Conservation (phyloP, 495 filamentous ascomycete species). For the Hypoxylon intermedium region DNA sequence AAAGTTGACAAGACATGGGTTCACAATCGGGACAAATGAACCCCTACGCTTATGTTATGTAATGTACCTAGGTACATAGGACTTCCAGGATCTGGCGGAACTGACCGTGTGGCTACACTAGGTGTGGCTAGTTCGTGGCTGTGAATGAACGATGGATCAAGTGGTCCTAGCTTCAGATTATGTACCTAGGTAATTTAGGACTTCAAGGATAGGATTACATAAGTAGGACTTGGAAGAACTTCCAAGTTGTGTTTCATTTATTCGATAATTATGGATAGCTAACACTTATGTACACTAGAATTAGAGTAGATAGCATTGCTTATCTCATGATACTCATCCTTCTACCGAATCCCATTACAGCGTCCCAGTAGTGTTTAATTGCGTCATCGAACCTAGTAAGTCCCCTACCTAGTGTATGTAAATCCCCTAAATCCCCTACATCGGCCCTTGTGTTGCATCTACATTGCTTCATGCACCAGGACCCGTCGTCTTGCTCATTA, state of each 20-base stretch:
- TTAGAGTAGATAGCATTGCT: not conserved
- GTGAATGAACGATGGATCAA: not conserved
- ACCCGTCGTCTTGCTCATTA: conserved; percentile 15
- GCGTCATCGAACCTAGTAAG: conserved; percentile 33
- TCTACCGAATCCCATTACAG: conserved; percentile 17
- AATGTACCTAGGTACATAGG: not conserved
- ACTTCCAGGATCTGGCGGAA: not conserved
- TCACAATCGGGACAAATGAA: no score
- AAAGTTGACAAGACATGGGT: conserved; percentile 5
- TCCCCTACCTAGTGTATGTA: no score
- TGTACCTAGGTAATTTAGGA: no score
- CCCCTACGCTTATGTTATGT: no score
- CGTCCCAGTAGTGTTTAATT: conserved; percentile 9
- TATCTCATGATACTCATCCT: no score
- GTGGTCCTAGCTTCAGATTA: no score
- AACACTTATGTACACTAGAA: no score
- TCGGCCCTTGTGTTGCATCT: conserved; percentile 31
- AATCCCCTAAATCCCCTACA: conserved; percentile 14
- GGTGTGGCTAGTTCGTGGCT: not conserved
- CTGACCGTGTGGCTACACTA: not conserved
- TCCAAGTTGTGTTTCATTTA: not conserved
- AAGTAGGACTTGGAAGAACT: not conserved
- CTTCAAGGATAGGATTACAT: no score
- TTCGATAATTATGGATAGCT: not conserved
- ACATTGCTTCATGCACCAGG: conserved; percentile 6